phyloP scores from a whole-genome alignment of 306 rosid species.

The Arachis stenosperma region DNA sequence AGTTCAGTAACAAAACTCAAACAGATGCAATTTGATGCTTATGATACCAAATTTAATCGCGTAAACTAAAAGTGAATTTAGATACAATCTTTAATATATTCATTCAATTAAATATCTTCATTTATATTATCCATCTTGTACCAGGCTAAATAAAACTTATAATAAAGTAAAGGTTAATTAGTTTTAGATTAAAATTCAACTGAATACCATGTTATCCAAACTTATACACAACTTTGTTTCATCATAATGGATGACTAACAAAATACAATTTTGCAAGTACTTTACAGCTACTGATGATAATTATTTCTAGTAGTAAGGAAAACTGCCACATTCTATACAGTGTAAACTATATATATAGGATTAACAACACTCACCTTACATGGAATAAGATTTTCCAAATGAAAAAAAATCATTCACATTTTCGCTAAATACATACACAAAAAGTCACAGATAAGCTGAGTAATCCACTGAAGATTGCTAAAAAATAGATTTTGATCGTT shows the following conservation, averaged over 20 bases:
- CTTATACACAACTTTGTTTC: neutral
- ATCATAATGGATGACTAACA: constrained; percentile 27
- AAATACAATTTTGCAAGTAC: neutral
- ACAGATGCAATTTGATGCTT: constrained; percentile 23
- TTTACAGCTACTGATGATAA: constrained; percentile 10
- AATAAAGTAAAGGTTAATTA: constrained; percentile 5
- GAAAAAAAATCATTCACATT: neutral
- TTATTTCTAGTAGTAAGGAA: neutral
- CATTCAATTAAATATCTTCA: neutral
- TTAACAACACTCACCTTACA: neutral
- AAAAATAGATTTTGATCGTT: neutral
- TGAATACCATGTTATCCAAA: constrained; percentile 11
- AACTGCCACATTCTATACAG: neutral
- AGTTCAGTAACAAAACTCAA: constrained; percentile 3
- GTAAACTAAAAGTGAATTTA: too few relatives aligned
- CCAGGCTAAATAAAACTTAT: constrained; percentile 26
- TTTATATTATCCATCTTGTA: neutral
- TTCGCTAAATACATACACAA: neutral
- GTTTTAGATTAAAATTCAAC: constrained; percentile 17
- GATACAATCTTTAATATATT: neutral
- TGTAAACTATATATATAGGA: neutral
- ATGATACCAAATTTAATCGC: neutral
- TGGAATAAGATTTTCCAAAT: constrained; percentile 3
- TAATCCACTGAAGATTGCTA: constrained; percentile 5
- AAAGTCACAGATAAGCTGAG: neutral